Evolutionary conservation across 2,329 filamentous ascomycete genomes (phyloP), one percentile per base, ranked within the genome.

Genomic region (Monosporascus sp.): DNA sequence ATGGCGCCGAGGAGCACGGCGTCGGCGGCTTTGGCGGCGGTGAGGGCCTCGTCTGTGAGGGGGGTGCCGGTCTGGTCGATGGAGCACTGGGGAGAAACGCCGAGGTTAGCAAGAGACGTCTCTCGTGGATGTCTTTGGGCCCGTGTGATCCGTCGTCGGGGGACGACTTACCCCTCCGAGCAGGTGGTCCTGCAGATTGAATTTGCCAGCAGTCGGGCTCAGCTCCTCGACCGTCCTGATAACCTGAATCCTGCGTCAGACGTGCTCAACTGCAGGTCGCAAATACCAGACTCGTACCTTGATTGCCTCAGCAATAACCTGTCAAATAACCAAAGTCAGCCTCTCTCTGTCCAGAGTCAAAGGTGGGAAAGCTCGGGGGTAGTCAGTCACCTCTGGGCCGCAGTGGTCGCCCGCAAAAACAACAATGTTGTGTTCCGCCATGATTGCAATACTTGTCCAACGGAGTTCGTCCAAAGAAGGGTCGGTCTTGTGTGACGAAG

Each of bases 1-100:
- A 97, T 95, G 62, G 93, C 90, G 61, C 92, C 93, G 51, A 97
- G 85, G 55, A 97, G 85, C 55, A 97, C 88, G 39, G 92, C 93
- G 71, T 96, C 88, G 58, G 92, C 91, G 50, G 81, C 77, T 72
- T 95, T 93, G 60, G 90, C 91, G 38, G 90, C 91, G 15, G 76
- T 75, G 63, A 97, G 87, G 57, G 91, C 89, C 64, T 88, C 84
- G 63, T 94, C 85, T 50, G 91, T 96, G 56, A 97, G 78, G 31
- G 93, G 85, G 35, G 76, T 81, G 63, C 90, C 89, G 65, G 84
- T 84, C 20, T 84, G 85, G 66, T 97, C 86, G 72, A 97, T 97
- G 48, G 92, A 97, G 70, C 85, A 88, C 91, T 96, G 63, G 22
- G 2, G 37, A 39, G 37, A 39, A 39, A 5, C 2, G 15, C 37